Evolutionary conservation across 2,329 filamentous ascomycete species (phyloP).

Genomic region (Botrytis paeoniae): DNA sequence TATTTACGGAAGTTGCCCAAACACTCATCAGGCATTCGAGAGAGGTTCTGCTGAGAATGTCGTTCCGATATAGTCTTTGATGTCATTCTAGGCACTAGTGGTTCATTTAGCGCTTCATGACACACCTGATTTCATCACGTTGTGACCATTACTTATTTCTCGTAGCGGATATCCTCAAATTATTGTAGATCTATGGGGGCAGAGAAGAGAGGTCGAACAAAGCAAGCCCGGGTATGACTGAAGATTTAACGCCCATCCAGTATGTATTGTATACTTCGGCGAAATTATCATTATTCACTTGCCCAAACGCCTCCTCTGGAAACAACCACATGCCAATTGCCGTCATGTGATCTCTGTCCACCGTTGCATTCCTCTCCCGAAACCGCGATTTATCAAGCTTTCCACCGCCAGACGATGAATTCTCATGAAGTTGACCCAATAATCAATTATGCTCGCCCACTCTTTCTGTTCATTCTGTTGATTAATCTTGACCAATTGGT

Average conservation of each 20-base stretch:
- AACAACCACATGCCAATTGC: not conserved
- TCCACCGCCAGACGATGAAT: not conserved
- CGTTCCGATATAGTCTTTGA: too few relatives aligned
- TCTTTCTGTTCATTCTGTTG: not conserved
- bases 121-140: not conserved
- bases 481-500: not conserved
- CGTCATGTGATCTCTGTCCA: not conserved
- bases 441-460: not conserved
- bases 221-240: not conserved
- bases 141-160: not conserved
- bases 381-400: not conserved
- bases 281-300: not conserved
- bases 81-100: not conserved
- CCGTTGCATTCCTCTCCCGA: not conserved
- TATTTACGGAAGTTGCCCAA: too few relatives aligned
- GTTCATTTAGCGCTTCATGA: not conserved
- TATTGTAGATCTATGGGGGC: not conserved
- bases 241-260: not conserved
- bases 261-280: not conserved
- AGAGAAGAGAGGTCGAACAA: not conserved
- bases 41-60: too few relatives aligned
- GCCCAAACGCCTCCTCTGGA: not conserved
- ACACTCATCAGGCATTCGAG: too few relatives aligned
- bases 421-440: not conserved
- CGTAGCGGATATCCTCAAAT: not conserved